Conservation (phyloP, 2,329 filamentous ascomycete genomes). For the Phialophora chinensis region DNA sequence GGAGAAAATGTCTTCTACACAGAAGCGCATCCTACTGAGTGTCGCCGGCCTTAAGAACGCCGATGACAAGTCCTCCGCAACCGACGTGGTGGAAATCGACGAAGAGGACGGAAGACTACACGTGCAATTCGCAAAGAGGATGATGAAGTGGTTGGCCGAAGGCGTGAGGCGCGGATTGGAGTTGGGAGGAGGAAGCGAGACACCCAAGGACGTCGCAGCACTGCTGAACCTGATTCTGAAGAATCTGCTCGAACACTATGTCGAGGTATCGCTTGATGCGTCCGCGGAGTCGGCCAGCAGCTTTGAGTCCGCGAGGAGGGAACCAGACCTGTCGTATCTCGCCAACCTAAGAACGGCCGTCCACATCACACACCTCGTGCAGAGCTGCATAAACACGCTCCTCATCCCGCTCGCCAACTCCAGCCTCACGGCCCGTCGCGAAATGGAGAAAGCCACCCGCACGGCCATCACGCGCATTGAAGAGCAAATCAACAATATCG, state of each 20-base stretch:
- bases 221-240: slow-evolving; percentile 82
- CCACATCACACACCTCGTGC: slow-evolving; percentile 89
- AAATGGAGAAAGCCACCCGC: slow-evolving; percentile 83
- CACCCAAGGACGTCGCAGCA: slow-evolving; percentile 88
- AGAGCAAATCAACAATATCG: slow-evolving; percentile 76
- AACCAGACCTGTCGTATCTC: slow-evolving; percentile 87
- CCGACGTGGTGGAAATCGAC: slow-evolving; percentile 72
- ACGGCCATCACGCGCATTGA: slow-evolving; percentile 78
- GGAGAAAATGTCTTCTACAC: slow-evolving; percentile 83
- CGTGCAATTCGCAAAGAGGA: slow-evolving; percentile 88
- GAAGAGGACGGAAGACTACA: slow-evolving; percentile 87
- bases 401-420: slow-evolving; percentile 86
- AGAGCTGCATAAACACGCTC: slow-evolving; percentile 87
- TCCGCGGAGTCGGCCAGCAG: slow-evolving; percentile 76
- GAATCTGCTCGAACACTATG: slow-evolving; percentile 83
- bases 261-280: slow-evolving; percentile 69
- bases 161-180: slow-evolving; percentile 90
- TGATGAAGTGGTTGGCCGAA: slow-evolving; percentile 97
- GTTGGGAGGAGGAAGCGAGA: slow-evolving; percentile 84
- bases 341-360: slow-evolving; percentile 79
- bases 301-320: slow-evolving; percentile 78
- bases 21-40: slow-evolving; percentile 87
- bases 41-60: slow-evolving; percentile 82
- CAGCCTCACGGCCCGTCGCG: slow-evolving; percentile 86
- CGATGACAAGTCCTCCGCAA: slow-evolving; percentile 72